Base-by-base conservation (phyloP, 2,329 filamentous ascomycete genomes). In the Xylaria sp. region DNA sequence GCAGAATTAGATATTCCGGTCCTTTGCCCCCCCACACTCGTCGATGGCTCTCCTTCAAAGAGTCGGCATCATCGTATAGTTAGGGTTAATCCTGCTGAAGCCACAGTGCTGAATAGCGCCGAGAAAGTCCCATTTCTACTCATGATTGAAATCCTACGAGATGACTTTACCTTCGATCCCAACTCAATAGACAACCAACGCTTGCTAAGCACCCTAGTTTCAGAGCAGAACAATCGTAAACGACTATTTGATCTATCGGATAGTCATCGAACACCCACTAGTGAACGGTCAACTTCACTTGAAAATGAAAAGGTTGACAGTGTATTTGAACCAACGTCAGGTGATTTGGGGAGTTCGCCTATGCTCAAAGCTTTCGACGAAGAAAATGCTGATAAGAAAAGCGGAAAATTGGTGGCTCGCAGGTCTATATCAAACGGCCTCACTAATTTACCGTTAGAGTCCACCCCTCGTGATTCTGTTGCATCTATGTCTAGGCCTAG, bases 111-210 rank as follows among this genome's bases (percentile, higher is more conserved):
- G 53, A 95, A 95, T 75, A 95, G 91, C 73, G 91, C 91, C 4
- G 91, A 95, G 74, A 90, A 93, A 73, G 91, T 95, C 44, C 91
- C 91, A 1, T 95, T 93, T 75, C 77, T 95, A 51, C 82, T 95
- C 27, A 93, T 95, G 90, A 86, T 94, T 2, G 91, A 95, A 72
- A 88, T 95, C 21, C 77, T 95, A 48, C 82, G 89, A 23, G 91
- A 94, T 67, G 91, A 95, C 70, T 94, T 95, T 71, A 88, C 89
- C 33, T 95, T 95, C 69, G 88, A 94, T 68, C 90, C 91, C 0
- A 86, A 90, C 31, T 89, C 87, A 0, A 80, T 84, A 27, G 89
- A 92, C 65, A 95, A 95, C 68, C 83, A 90, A 71, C 82, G 85
- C 54, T 77, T 95, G 21, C 75, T 90, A 33, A 76, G 79, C 10